These are phyloP conservation scores for Vairimorpha necatrix DNA, from an alignment of 371 early-diverging fungal genomes.

Conservation along the genomic window DNA sequence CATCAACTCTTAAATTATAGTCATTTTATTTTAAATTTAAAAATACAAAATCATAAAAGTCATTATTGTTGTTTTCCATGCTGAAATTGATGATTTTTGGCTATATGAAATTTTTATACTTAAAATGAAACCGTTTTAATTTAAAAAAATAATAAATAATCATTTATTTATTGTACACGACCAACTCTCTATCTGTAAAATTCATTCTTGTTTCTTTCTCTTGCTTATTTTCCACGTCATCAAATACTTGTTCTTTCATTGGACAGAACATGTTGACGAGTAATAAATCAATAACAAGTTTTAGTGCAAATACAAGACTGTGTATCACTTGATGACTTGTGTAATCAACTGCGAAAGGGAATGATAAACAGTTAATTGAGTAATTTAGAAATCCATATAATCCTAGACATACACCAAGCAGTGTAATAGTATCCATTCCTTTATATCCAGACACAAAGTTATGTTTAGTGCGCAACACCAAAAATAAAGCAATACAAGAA, in stretches of 20 bases:
- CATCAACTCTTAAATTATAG: no score
- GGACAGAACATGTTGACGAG: conserved; percentile 40
- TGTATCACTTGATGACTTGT: conserved; percentile 19
- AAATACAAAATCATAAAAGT: no score
- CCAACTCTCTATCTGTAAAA: no score
- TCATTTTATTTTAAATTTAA: no score
- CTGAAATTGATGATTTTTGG: no score
- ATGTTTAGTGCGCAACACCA: conserved; percentile 29
- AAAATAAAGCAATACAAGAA: conserved; percentile 22
- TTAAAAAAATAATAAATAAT: no score
- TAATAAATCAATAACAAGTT: conserved; percentile 25
- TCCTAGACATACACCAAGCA: conserved; percentile 20
- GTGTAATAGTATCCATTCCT: conserved; percentile 27
- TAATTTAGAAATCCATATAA: conserved; percentile 32
- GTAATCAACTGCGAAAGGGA: conserved; percentile 16
- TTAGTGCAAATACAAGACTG: conserved; percentile 23
- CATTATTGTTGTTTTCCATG: no score
- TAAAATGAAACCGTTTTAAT: no score
- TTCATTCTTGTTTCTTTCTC: no score
- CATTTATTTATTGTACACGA: no score
- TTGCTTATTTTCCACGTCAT: background rate
- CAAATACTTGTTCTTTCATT: conserved; percentile 24
- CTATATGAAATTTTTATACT: no score
- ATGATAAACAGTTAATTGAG: conserved; percentile 21
- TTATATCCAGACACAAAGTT: conserved; percentile 34